Evolutionary conservation across 108 stramenopile genomes (phyloP).

Genomic region (Cyclotella atomus): DNA sequence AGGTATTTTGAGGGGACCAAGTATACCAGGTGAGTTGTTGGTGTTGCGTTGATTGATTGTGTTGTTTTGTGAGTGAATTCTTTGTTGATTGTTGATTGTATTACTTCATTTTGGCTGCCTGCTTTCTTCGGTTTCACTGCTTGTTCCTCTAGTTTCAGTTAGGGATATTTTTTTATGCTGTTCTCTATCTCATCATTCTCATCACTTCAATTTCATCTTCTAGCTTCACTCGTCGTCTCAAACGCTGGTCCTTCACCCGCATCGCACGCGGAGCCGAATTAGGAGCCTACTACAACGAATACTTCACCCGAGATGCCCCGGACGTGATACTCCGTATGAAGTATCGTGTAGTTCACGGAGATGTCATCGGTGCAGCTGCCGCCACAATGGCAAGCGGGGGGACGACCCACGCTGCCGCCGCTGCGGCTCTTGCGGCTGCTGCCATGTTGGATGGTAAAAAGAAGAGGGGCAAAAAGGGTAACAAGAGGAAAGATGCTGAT

Average conservation of each 20-base stretch:
- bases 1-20: conserved; percentile 76
- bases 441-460: conserved; percentile 2
- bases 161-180: background rate
- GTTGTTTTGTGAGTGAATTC: too few relatives aligned
- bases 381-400: background rate
- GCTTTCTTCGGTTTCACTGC: background rate
- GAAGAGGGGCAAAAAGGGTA: background rate
- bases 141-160: background rate
- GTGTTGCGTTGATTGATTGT: too few relatives aligned
- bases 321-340: conserved; percentile 59
- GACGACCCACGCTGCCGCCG: background rate
- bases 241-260: conserved; percentile 79
- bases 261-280: conserved; percentile 70
- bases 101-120: too few relatives aligned
- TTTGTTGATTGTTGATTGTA: too few relatives aligned
- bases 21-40: conserved; percentile 35
- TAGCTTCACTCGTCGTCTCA: conserved; percentile 70
- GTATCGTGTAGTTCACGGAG: conserved; percentile 36
- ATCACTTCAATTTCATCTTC: too few relatives aligned
- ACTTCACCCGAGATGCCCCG: conserved; percentile 67
- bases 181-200: background rate
- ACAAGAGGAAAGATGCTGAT: too few relatives aligned
- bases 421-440: background rate
- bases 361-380: background rate
- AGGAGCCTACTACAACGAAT: conserved; percentile 78